Evolutionary conservation across 805 yeast species (phyloP), one percentile per base, ranked within the genome.

Genomic region (Jamesozyma jinghongensis): DNA sequence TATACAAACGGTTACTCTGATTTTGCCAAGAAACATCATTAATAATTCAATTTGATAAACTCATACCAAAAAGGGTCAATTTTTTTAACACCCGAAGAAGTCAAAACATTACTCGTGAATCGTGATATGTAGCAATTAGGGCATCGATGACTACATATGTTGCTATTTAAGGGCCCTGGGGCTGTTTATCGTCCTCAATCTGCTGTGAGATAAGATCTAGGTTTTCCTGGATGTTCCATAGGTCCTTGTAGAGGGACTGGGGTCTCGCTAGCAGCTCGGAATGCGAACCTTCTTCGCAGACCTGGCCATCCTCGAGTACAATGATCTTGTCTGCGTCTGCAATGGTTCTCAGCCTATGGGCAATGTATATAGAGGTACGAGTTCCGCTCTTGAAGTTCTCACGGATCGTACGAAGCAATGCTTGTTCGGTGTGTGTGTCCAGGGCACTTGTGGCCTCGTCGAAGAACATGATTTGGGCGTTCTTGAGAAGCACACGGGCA

Each of bases 371-470:
- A 51, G 85, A 84, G 1, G 98, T 92, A 45, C 75, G 77, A 13
- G 62, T 59, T 12, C 68, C 61, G 19, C 74, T 75, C 37, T 62
- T 68, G 58, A 92, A 81, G 19, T 85, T 75, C 3, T 65, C 54
- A 49, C 79, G 73, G 38, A 92, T 81, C 0, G 95, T 88, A 39
- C 71, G 73, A 54, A 92, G 64, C 34, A 92, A 66, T 2, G 84
- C 73, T 59, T 85, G 94, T 56, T 92, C 98, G 0, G 98, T 92
- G 53, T 88, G 95, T 10, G 98, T 92, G 60, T 92, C 98, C 36
- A 92, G 69, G 0, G 98, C 97, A 36, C 94, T 81, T 0, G 98
- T 85, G 2, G 98, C 97, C 57, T 92, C 98, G 57, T 92, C 98
- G 51, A 92, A 88, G 61, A 92, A 90, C 41, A 94, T 83, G 37